Conservation (phyloP, 148 eudicot genomes). For the Spergularia bocconei region DNA sequence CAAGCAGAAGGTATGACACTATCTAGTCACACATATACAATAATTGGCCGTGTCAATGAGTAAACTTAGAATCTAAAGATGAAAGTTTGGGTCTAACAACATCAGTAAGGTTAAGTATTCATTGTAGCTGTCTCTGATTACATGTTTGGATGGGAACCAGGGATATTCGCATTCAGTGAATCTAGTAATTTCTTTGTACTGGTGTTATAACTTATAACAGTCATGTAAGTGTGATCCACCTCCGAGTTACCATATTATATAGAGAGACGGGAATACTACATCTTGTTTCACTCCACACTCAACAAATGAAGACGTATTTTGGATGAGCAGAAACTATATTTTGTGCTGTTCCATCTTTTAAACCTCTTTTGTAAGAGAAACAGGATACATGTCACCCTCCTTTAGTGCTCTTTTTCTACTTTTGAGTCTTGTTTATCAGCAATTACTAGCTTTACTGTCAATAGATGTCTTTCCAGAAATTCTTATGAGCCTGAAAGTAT, state of each 20-base stretch:
- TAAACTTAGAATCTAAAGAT: not conserved
- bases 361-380: conserved; percentile 2
- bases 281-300: not conserved
- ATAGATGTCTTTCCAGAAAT: not conserved
- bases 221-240: too few species aligned
- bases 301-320: too few species aligned
- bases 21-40: not conserved
- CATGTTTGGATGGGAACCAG: not conserved
- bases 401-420: not conserved
- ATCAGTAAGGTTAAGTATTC: not conserved
- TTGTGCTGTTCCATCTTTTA: not conserved
- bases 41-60: too few species aligned
- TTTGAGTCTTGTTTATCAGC: not conserved
- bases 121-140: not conserved
- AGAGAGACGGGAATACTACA: not conserved
- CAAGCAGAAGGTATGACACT: conserved; percentile 59
- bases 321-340: not conserved
- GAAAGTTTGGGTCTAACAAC: not conserved
- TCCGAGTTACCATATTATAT: not conserved
- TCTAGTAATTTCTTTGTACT: not conserved
- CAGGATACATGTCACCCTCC: not conserved
- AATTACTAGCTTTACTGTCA: not conserved
- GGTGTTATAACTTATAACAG: too few species aligned
- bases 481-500: conserved; percentile 2
- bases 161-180: not conserved